A percentile compares a stretch with the other conserved stretches of the same genome.
phyloP scores from a whole-genome alignment of 2,329 filamentous ascomycete genomes.

The Pseudomassariella vexata region DNA sequence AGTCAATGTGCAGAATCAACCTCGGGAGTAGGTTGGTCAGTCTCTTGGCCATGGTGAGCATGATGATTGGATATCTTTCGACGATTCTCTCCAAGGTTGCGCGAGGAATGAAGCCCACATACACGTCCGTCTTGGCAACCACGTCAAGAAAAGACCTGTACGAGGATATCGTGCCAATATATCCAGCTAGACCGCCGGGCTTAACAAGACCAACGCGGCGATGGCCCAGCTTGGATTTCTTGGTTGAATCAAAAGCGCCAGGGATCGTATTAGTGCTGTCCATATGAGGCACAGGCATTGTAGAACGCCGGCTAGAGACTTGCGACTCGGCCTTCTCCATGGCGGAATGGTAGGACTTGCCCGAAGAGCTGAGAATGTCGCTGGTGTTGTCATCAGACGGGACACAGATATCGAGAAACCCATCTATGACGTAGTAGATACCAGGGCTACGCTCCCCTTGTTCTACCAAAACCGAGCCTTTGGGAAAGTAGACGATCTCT shows the following conservation, averaged over 20 bases:
- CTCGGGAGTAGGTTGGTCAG: slow-evolving; percentile 84
- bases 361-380: slow-evolving; percentile 33
- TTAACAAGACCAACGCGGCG: slow-evolving; percentile 87
- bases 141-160: slow-evolving; percentile 96
- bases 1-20: slow-evolving; percentile 92
- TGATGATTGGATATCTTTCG: slow-evolving; percentile 83
- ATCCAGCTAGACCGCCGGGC: slow-evolving; percentile 88
- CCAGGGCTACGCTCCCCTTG: slow-evolving; percentile 96
- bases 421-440: slow-evolving; percentile 95
- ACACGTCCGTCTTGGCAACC: slow-evolving; percentile 95
- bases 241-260: slow-evolving; percentile 32
- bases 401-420: slow-evolving; percentile 92
- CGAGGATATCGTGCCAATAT: slow-evolving; percentile 88
- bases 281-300: slow-evolving; percentile 9
- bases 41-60: slow-evolving; percentile 93
- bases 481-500: slow-evolving; percentile 95
- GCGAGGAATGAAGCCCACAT: slow-evolving; percentile 89
- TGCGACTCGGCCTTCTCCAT: slow-evolving; percentile 27
- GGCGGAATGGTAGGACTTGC: slow-evolving; percentile 26
- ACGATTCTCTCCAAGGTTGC: slow-evolving; percentile 84
- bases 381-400: slow-evolving; percentile 53
- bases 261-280: slow-evolving; percentile 11
- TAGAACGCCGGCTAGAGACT: slow-evolving; percentile 11
- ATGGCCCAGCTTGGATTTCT: slow-evolving; percentile 39
- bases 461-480: slow-evolving; percentile 89